A percentile compares a stretch with the other conserved stretches of the same genome.
Evolutionary conservation across 225 moss, liverwort and hornwort species (phyloP).

Genomic region (Sphagnum tenellum): DNA sequence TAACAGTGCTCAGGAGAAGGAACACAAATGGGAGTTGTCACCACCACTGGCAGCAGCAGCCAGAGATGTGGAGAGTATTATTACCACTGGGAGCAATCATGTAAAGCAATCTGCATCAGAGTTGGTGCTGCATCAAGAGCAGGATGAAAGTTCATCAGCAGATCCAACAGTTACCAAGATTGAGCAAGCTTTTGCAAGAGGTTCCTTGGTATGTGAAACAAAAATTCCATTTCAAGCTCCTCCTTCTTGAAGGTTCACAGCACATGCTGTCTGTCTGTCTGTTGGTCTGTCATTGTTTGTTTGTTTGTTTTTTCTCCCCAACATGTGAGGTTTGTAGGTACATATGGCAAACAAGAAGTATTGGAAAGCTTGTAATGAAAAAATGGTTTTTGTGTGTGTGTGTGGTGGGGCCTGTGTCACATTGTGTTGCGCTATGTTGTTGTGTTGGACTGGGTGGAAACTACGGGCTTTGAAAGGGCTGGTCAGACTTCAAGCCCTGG

Average conservation of each 20-base stretch:
- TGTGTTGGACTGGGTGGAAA: neutral
- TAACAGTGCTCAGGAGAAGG: slow-evolving; percentile 8
- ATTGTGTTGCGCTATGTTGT: too few relatives aligned
- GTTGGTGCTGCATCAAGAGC: neutral
- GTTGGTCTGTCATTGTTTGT: too few relatives aligned
- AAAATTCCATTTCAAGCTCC: neutral
- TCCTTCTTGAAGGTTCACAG: neutral
- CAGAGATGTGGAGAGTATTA: slow-evolving; percentile 13
- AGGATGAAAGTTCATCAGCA: slow-evolving; percentile 11
- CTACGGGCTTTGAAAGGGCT: slow-evolving; percentile 38
- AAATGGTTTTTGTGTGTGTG: neutral
- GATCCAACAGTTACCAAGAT: slow-evolving; percentile 30
- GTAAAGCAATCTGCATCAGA: neutral
- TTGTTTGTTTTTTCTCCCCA: too few relatives aligned
- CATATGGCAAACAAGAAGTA: neutral
- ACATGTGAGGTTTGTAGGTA: too few relatives aligned
- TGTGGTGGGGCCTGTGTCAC: too few relatives aligned
- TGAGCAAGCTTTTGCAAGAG: slow-evolving; percentile 25
- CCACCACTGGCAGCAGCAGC: too few relatives aligned
- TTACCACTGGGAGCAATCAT: neutral
- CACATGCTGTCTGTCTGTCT: neutral
- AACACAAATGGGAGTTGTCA: slow-evolving; percentile 10
- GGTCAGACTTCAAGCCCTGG: slow-evolving; percentile 46
- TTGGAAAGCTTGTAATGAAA: neutral
- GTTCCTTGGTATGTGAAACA: slow-evolving; percentile 16